Evolutionary conservation across 306 rosid genomes (phyloP), one percentile per base, ranked within the genome.

Genomic region (Lablab purpureus): DNA sequence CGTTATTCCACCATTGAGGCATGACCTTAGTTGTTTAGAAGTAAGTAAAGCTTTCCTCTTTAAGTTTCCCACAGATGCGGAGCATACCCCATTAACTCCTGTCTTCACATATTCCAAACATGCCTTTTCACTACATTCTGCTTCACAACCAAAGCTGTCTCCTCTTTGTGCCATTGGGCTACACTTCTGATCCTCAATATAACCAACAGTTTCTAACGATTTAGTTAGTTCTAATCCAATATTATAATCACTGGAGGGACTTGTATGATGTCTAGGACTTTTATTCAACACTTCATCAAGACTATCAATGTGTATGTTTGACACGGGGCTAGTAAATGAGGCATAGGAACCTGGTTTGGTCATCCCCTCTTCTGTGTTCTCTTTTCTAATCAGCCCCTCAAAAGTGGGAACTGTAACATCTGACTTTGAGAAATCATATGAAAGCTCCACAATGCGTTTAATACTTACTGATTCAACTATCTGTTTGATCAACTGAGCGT

Each of bases 1-100:
- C 2, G 50, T 19, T 21, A 12, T 51, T 65, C 27, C 82, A 43
- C 51, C 74, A 5, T 47, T 69, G 12, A 15, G 74, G 49, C 70
- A 18, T 43, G 82, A 45, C 78, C 76, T 37, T 59, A 46, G 40
- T 56, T 37, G 46, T 67, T 46, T 79, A 41, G 89, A 59, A 4
- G 63, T 7, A 9, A 80, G 19, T 37, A 80, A 47, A 23, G 56
- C 59, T 71, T 76, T 80, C 51, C 49, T 41, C 65, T 51, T 66
- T 21, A 52, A 50, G 41, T 55, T 51, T 49, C 78, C 54, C 18
- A 25, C 13, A 6, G 73, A 68, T 23, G 47, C 32, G 0, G 34
- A 23, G 1, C 21, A 45, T 19, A 14, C 56, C 22, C 41, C 54
- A 69, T 46, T 46, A 22, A 49, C 23, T 69, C 74, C 59, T 15